These are phyloP conservation scores for Dactylonectria estremocensis DNA, from an alignment of 2,329 filamentous ascomycete species.

Conservation along the genomic window DNA sequence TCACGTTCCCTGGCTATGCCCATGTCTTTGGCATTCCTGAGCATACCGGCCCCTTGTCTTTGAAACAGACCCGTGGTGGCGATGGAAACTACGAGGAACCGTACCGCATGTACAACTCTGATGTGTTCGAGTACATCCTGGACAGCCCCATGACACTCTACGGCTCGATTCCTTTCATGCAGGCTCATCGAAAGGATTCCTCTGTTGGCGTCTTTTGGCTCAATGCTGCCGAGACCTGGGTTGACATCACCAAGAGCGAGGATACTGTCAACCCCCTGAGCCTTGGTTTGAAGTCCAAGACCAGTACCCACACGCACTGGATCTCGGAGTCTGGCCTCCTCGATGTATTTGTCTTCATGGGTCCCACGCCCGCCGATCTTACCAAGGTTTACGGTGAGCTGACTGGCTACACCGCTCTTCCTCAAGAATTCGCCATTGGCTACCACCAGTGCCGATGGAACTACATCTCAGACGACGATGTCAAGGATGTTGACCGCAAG, in stretches of 20 bases:
- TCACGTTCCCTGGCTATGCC: slow-evolving; percentile 91
- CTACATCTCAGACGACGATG: slow-evolving; percentile 96
- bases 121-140: slow-evolving; percentile 98
- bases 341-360: slow-evolving; percentile 95
- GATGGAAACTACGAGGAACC: slow-evolving; percentile 89
- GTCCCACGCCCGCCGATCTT: slow-evolving; percentile 87
- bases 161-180: slow-evolving; percentile 97
- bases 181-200: slow-evolving; percentile 93
- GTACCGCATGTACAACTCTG: slow-evolving; percentile 95
- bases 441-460: slow-evolving; percentile 99
- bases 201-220: slow-evolving; percentile 98
- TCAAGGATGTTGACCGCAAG: slow-evolving; percentile 95
- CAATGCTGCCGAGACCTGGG: slow-evolving; percentile 97
- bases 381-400: slow-evolving; percentile 88
- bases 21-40: slow-evolving; percentile 96
- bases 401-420: slow-evolving; percentile 91
- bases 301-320: slow-evolving; percentile 93
- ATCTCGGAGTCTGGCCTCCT: slow-evolving; percentile 92
- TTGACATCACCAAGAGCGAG: slow-evolving; percentile 90
- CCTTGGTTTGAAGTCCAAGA: slow-evolving; percentile 78
- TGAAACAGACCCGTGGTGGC: slow-evolving; percentile 92
- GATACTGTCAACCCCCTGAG: slow-evolving; percentile 82
- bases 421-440: slow-evolving; percentile 91
- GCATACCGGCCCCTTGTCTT: slow-evolving; percentile 88
- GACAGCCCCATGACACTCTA: slow-evolving; percentile 99